Evolutionary conservation across 2,329 filamentous ascomycete genomes (phyloP).

Genomic region (Cercospora sp.): DNA sequence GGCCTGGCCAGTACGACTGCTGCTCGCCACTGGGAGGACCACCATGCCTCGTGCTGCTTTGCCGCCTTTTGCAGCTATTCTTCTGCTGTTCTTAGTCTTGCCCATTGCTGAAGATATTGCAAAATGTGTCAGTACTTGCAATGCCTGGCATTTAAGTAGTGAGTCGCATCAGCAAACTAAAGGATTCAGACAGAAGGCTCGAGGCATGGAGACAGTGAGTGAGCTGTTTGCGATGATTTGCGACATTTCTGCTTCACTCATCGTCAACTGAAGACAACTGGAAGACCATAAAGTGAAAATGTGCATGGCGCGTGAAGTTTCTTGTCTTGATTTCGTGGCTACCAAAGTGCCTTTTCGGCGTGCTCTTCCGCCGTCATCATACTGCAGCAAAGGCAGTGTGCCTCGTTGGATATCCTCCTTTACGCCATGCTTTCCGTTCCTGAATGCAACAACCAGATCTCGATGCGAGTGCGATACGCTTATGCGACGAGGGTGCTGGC

Average conservation of each 20-base stretch:
- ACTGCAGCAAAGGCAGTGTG: constrained; percentile 13
- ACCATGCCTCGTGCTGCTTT: neutral
- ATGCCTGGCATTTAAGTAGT: neutral
- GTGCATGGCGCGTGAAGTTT: constrained; percentile 22
- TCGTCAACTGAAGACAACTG: neutral
- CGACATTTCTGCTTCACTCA: neutral
- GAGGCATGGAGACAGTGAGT: neutral
- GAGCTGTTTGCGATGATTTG: neutral
- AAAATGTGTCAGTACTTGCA: neutral
- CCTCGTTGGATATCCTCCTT: constrained; percentile 19
- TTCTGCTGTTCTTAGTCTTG: neutral
- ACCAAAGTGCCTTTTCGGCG: constrained; percentile 20
- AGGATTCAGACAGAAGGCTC: neutral
- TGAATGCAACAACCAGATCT: constrained; percentile 23
- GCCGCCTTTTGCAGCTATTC: neutral
- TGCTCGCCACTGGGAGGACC: neutral
- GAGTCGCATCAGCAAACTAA: neutral
- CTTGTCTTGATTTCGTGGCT: constrained; percentile 26
- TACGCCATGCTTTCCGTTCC: constrained; percentile 30
- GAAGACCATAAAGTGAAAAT: constrained; percentile 1
- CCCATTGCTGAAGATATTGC: neutral
- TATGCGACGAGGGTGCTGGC: constrained; percentile 93
- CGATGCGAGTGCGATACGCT: constrained; percentile 42
- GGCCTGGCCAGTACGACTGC: neutral
- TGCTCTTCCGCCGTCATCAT: constrained; percentile 22